Conservation (phyloP, 805 yeast genomes). For the Candida andamanensis region DNA sequence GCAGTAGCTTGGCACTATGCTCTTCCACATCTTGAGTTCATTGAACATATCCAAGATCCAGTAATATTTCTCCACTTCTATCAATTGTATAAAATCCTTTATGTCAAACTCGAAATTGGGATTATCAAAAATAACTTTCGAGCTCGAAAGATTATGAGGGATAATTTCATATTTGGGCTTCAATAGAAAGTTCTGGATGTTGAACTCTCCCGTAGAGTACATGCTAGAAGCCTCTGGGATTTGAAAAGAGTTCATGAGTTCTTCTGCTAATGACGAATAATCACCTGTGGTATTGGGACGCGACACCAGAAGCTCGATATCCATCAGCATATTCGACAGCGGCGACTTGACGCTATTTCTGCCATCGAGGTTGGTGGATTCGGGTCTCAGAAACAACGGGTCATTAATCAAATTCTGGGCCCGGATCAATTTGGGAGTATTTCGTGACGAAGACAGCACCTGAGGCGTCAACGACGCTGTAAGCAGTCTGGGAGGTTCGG, state of each 20-base stretch:
- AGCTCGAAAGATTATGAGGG: constrained; percentile 10
- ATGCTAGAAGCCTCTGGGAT: constrained; percentile 7
- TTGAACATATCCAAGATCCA: constrained; percentile 39
- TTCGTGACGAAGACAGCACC: background rate
- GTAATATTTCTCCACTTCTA: constrained; percentile 31
- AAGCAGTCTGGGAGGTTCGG: too few species aligned
- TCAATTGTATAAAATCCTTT: constrained; percentile 7
- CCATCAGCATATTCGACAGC: background rate
- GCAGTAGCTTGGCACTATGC: constrained; percentile 30
- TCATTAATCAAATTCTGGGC: background rate
- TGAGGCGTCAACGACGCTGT: background rate
- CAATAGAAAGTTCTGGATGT: constrained; percentile 11
- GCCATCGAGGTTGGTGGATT: background rate
- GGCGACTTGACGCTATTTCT: background rate
- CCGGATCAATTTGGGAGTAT: background rate
- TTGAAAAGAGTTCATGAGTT: constrained; percentile 6
- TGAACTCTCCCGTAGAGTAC: constrained; percentile 4
- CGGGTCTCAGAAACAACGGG: too few species aligned
- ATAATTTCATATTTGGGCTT: constrained; percentile 11
- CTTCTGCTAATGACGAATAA: constrained; percentile 12
- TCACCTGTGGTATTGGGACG: constrained; percentile 9
- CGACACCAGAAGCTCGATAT: constrained; percentile 1
- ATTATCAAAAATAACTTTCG: constrained; percentile 10
- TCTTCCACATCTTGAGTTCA: constrained; percentile 34
- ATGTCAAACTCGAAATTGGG: constrained; percentile 12